Evolutionary conservation across 2,329 filamentous ascomycete species (phyloP).

Genomic region (Pyrenochaeta sp.): DNA sequence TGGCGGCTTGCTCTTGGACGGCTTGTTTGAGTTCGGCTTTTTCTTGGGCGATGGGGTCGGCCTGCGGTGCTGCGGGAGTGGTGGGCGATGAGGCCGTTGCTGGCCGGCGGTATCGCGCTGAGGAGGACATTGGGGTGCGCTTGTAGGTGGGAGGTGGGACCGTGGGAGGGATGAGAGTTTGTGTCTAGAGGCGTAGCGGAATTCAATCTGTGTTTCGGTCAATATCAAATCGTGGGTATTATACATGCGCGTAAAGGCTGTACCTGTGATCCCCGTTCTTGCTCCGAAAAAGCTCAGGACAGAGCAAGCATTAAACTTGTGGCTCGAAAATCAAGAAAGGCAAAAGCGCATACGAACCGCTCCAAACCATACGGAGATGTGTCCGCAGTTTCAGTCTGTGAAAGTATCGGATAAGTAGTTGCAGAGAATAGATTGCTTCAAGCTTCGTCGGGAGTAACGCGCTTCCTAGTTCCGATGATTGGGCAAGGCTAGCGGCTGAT

Average conservation of each 20-base stretch:
- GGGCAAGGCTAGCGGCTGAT: constrained; percentile 15
- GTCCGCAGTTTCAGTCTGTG: constrained; percentile 6
- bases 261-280: no score
- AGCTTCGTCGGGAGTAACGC: constrained; percentile 13
- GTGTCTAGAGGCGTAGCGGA: no score
- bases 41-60: constrained; percentile 20
- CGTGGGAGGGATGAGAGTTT: not conserved
- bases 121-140: constrained; percentile 25
- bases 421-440: constrained; percentile 23
- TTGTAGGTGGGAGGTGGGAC: not conserved
- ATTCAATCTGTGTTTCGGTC: no score
- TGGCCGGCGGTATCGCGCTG: constrained; percentile 32
- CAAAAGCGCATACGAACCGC: no score
- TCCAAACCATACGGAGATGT: constrained; percentile 9
- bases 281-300: no score
- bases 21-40: constrained; percentile 37
- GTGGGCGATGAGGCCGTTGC: constrained; percentile 13
- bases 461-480: constrained; percentile 22
- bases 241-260: no score
- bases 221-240: no score
- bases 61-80: constrained; percentile 2
- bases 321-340: no score
- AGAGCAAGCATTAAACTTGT: no score
- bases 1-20: constrained; percentile 29
- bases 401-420: constrained; percentile 2